These are phyloP conservation scores for Penicillium parvum DNA, from an alignment of 495 filamentous ascomycete genomes.

Conservation along the genomic window DNA sequence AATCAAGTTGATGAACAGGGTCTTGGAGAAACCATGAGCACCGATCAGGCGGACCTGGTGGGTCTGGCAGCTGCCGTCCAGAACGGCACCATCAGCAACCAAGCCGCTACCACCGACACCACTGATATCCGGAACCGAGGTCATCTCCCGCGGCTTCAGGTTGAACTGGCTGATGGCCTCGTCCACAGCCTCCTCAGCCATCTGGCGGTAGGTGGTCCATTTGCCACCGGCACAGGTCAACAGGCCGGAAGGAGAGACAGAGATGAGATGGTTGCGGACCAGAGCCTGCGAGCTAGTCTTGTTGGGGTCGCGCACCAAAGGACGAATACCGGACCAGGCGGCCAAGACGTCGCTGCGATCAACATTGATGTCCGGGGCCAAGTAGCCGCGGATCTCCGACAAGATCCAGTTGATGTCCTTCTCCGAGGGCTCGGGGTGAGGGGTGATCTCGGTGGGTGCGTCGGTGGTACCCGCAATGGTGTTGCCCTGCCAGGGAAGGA, in stretches of 20 bases:
- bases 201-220: conserved; percentile 98
- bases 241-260: conserved; percentile 79
- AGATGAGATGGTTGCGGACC: conserved; percentile 91
- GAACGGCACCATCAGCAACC: conserved; percentile 65
- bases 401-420: conserved; percentile 97
- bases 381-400: conserved; percentile 81
- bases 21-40: conserved; percentile 91
- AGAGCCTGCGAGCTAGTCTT: conserved; percentile 91
- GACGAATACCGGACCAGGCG: conserved; percentile 92
- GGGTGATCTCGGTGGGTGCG: conserved; percentile 70
- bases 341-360: conserved; percentile 92
- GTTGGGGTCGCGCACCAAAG: conserved; percentile 90
- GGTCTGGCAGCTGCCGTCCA: conserved; percentile 87
- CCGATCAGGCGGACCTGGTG: conserved; percentile 86
- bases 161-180: conserved; percentile 75
- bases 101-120: conserved; percentile 62
- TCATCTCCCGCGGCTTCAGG: conserved; percentile 57
- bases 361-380: conserved; percentile 89
- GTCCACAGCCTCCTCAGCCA: conserved; percentile 97
- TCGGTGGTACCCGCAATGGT: conserved; percentile 98
- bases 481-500: conserved; percentile 98
- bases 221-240: conserved; percentile 96
- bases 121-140: conserved; percentile 64
- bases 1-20: conserved; percentile 96
- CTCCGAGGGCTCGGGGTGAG: conserved; percentile 85